Base-by-base conservation (phyloP, 2,329 filamentous ascomycete genomes). In the Pseudogymnoascus sp. region DNA sequence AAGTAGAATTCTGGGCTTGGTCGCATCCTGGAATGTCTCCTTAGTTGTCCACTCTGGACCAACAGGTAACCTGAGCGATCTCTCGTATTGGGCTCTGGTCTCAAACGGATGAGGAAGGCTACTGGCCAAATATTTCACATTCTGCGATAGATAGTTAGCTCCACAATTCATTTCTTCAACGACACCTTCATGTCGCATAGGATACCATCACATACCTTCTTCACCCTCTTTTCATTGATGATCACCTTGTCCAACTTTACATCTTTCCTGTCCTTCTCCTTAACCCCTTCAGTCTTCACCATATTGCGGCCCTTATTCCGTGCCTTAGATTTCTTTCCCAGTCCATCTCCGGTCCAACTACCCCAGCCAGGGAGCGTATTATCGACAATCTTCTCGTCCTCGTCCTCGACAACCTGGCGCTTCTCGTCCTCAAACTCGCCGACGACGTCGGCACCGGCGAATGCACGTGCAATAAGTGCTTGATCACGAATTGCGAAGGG, bases 11-110 rank as follows among this genome's bases (percentile, higher is more conserved):
- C 92, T 86, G 65, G 95, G 95, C 83, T 93, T 96, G 65, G 90
- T 96, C 66, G 85, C 85, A 70, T 89, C 86, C 80, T 98, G 93
- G 83, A 95, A 95, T 13, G 90, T 92, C 79, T 92, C 87, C 83
- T 96, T 97, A n/a, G 93, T 98, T 70, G 88, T 87, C 93, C 93
- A 99, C 77, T 99, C 93, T 14, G 90, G 91, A 1, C 95, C 95
- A 66, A 98, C 85, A 1, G 95, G 95, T 69, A 97, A 78, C 48
- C 93, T 83, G 65, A 98, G 79, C 68, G 89, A 90, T 61, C 93
- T 82, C 80, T 99, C 95, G 77, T 98, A 98, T 80, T 97, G 92
- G 73, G 90, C 84, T 69, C 83, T 84, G 28, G 84, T 91, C 80
- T 97, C 93, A 76, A 92, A 98, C n/a, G 87, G 88, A 77, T 96